phyloP scores from a whole-genome alignment of 495 filamentous ascomycete species.

The Talaromyces ruber region DNA sequence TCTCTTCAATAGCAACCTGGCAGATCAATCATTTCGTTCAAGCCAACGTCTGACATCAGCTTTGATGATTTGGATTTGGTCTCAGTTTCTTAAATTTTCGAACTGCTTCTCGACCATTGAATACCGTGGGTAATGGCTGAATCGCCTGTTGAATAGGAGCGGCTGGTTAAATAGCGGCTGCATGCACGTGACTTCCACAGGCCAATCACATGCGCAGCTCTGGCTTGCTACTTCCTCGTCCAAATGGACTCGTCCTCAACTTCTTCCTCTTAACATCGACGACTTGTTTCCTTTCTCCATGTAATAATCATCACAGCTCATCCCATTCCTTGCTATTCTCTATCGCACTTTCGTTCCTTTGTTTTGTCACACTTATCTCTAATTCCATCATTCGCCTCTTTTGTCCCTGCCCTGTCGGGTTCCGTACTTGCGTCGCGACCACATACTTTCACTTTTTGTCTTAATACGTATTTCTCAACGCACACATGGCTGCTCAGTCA shows the following conservation, averaged over 20 bases:
- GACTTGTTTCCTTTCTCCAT: not conserved
- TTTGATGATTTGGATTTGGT: no score
- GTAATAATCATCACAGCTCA: not conserved
- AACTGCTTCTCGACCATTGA: no score
- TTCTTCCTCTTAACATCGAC: not conserved
- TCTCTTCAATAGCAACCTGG: no score
- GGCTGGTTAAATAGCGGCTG: not conserved
- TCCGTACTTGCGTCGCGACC: not conserved
- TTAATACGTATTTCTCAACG: not conserved
- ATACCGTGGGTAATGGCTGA: no score
- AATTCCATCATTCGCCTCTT: not conserved
- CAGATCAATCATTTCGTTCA: no score
- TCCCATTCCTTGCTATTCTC: not conserved
- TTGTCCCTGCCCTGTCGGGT: not conserved
- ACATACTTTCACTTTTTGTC: not conserved
- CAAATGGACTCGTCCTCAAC: not conserved
- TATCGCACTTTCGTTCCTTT: not conserved
- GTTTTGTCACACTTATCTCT: not conserved
- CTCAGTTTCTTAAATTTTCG: no score
- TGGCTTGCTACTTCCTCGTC: not conserved
- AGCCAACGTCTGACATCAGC: no score
- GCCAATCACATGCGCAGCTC: not conserved
- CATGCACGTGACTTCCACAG: not conserved
- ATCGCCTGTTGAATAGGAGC: no score
- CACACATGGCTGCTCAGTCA: conserved; percentile 32